phyloP scores from a whole-genome alignment of 179 eudicot species.

The Monotropa hypopitys region DNA sequence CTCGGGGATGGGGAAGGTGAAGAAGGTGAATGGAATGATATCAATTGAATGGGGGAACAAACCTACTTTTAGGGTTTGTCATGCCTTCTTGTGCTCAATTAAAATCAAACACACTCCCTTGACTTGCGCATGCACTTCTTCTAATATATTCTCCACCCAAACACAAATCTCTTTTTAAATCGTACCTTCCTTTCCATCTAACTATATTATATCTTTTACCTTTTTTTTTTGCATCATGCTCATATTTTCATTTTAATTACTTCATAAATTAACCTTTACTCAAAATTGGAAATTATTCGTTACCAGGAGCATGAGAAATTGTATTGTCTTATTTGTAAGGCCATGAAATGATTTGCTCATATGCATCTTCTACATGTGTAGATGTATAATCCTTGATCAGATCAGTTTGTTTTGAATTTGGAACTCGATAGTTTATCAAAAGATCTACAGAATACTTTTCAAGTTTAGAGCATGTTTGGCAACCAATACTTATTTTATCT shows the following conservation, averaged over 20 bases:
- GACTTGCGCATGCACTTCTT: slow-evolving; percentile 26
- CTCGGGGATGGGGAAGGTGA: slow-evolving; percentile 26
- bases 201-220: slow-evolving; percentile 14
- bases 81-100: slow-evolving; percentile 60
- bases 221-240: slow-evolving; percentile 26
- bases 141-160: slow-evolving; percentile 16
- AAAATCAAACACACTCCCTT: slow-evolving; percentile 9
- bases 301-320: slow-evolving; percentile 15
- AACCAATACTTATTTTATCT: no score
- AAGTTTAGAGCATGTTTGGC: no score
- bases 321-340: slow-evolving; percentile 29
- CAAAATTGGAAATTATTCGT: background rate
- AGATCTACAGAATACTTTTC: background rate
- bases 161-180: slow-evolving; percentile 20
- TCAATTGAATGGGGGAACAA: background rate
- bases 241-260: slow-evolving; percentile 11
- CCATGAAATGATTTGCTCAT: slow-evolving; percentile 5
- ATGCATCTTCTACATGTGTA: background rate
- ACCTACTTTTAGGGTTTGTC: slow-evolving; percentile 43
- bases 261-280: slow-evolving; percentile 12
- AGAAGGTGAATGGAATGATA: slow-evolving; percentile 18
- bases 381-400: background rate
- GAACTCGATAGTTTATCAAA: background rate
- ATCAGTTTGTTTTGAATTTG: background rate
- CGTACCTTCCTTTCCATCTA: slow-evolving; percentile 6